Conservation (phyloP, 2,329 filamentous ascomycete genomes). For the Lachnellula willkommii region DNA sequence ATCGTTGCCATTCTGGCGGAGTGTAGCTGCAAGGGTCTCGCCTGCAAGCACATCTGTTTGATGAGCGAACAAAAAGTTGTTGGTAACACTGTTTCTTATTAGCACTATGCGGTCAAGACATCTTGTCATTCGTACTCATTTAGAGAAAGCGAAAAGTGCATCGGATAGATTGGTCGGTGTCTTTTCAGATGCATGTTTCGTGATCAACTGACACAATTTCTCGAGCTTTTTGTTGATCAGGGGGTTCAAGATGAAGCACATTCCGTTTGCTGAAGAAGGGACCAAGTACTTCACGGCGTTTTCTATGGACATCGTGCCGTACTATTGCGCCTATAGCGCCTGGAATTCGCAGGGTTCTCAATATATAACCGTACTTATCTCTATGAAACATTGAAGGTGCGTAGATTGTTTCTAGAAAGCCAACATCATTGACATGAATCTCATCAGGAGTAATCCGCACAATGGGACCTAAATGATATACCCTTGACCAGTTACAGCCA, state of each 20-base stretch:
- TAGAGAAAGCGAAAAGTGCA: slow-evolving; percentile 6
- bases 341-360: slow-evolving; percentile 5
- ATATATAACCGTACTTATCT: slow-evolving; percentile 11
- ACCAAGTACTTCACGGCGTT: slow-evolving; percentile 9
- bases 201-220: slow-evolving; percentile 4
- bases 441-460: slow-evolving; percentile 28
- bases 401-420: slow-evolving; percentile 30
- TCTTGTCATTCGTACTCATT: slow-evolving; percentile 1
- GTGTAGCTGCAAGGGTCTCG: slow-evolving; percentile 1
- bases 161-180: slow-evolving; percentile 7
- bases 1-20: slow-evolving; percentile 6
- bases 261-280: slow-evolving; percentile 12
- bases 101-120: background rate
- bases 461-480: slow-evolving; percentile 26
- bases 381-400: slow-evolving; percentile 9
- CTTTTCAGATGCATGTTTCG: slow-evolving; percentile 2
- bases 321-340: slow-evolving; percentile 8
- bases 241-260: slow-evolving; percentile 7
- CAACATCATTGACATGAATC: slow-evolving; percentile 30
- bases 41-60: slow-evolving; percentile 9
- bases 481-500: background rate
- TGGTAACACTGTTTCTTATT: slow-evolving; percentile 1
- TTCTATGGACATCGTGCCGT: slow-evolving; percentile 7
- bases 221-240: slow-evolving; percentile 12
- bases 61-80: slow-evolving; percentile 9